Evolutionary conservation across 768 basidiomycete genomes (phyloP).

Genomic region (Gloeostereum incarnatum): DNA sequence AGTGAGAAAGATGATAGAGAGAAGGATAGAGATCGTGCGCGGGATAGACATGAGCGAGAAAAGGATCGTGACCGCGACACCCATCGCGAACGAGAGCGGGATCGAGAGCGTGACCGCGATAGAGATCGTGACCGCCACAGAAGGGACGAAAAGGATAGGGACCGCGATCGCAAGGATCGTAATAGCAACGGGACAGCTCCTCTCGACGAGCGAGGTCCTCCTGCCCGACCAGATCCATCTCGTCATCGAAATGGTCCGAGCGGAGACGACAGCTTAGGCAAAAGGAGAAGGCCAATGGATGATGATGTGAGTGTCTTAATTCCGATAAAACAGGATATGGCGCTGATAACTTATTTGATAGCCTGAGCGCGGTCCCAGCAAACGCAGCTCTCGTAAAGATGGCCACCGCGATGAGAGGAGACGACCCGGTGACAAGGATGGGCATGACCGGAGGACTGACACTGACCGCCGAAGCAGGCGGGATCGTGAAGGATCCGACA

Average conservation of each 20-base stretch:
- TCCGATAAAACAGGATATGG: no score
- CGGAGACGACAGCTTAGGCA: constrained; percentile 61
- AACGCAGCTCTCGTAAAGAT: constrained; percentile 76
- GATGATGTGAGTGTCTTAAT: constrained; percentile 69
- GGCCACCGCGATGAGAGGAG: constrained; percentile 54
- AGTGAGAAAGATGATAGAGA: constrained; percentile 23
- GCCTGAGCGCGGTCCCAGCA: constrained; percentile 61
- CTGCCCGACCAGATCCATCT: constrained; percentile 49
- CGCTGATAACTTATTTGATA: constrained; percentile 16
- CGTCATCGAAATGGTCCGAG: constrained; percentile 41
- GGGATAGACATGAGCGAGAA: constrained; percentile 31
- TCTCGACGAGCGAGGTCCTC: constrained; percentile 46
- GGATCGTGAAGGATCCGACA: constrained; percentile 50
- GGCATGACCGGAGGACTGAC: constrained; percentile 58
- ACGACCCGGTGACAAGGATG: constrained; percentile 58
- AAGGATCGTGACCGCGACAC: constrained; percentile 24
- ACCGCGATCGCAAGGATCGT: constrained; percentile 27
- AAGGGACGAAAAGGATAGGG: constrained; percentile 21
- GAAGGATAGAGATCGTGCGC: constrained; percentile 34
- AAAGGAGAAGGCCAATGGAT: constrained; percentile 57
- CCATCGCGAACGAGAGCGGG: constrained; percentile 35
- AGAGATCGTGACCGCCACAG: constrained; percentile 26
- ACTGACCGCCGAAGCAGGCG: constrained; percentile 58
- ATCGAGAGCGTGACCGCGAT: constrained; percentile 39
- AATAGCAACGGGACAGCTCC: constrained; percentile 18